phyloP scores from a whole-genome alignment of 345 rosid species.

The Brassica rapa region DNA sequence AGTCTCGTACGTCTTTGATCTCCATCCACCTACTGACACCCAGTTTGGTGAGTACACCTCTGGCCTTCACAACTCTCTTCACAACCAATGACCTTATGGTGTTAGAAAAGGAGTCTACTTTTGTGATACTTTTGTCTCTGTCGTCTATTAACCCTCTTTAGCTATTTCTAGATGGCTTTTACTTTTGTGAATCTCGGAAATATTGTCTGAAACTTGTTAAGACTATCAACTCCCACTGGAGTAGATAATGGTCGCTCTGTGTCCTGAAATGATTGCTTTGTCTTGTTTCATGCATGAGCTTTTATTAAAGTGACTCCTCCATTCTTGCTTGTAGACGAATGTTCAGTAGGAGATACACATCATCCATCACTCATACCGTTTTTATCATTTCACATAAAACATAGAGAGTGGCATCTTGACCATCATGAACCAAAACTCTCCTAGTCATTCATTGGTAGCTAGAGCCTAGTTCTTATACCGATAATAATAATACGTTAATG shows the following conservation, averaged over 20 bases:
- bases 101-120: background rate
- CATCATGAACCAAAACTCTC: background rate
- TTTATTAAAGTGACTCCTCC: background rate
- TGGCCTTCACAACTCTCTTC: constrained; percentile 41
- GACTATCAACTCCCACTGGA: background rate
- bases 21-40: constrained; percentile 61
- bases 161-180: background rate
- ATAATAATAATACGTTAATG: background rate
- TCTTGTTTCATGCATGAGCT: constrained; percentile 8
- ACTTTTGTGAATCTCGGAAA: background rate
- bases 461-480: background rate
- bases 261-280: constrained; percentile 1
- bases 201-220: background rate
- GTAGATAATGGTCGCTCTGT: constrained; percentile 1
- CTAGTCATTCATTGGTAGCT: background rate
- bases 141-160: background rate
- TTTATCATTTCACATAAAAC: background rate
- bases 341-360: background rate
- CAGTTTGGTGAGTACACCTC: constrained; percentile 55
- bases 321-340: constrained; percentile 2
- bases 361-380: background rate
- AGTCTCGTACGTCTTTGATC: constrained; percentile 65
- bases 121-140: background rate
- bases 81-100: constrained; percentile 21
- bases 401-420: background rate